These are phyloP conservation scores for Candida dubliniensis DNA, from an alignment of 1,139 yeast genomes.

Conservation along the genomic window DNA sequence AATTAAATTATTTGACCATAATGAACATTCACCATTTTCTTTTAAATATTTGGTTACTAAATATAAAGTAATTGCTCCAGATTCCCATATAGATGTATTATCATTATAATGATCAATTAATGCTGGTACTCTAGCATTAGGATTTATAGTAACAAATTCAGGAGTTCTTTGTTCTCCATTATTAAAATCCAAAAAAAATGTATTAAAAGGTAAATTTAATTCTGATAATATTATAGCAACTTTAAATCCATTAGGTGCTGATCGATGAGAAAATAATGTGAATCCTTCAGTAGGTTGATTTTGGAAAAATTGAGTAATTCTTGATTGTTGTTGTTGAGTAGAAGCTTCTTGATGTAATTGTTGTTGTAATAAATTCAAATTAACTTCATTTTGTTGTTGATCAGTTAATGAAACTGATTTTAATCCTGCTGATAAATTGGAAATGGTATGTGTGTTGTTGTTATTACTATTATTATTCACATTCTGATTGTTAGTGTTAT, in stretches of 20 bases:
- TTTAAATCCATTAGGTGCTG: constrained; percentile 96
- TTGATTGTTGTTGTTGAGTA: constrained; percentile 37
- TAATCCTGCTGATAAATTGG: constrained; percentile 53
- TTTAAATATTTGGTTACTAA: constrained; percentile 65
- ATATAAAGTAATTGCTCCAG: constrained; percentile 86
- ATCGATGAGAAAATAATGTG: constrained; percentile 84
- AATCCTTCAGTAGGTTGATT: constrained; percentile 83
- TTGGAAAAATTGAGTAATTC: constrained; percentile 73
- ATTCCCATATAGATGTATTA: constrained; percentile 87
- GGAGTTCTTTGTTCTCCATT: constrained; percentile 92
- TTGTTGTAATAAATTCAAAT: constrained; percentile 42
- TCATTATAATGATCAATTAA: constrained; percentile 82
- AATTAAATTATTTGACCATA: constrained; percentile 77
- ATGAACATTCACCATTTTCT: constrained; percentile 70
- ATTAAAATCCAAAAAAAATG: constrained; percentile 85
- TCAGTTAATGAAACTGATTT: constrained; percentile 44
- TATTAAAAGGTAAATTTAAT: constrained; percentile 73
- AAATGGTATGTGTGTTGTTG: constrained; percentile 26
- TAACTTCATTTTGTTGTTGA: constrained; percentile 44
- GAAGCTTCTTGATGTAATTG: constrained; percentile 41
- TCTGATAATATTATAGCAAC: constrained; percentile 90
- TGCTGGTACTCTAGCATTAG: constrained; percentile 94
- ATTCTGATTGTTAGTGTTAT: constrained; percentile 6
- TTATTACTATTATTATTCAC: constrained; percentile 11
- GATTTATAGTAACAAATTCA: constrained; percentile 86